These are phyloP conservation scores for Penicillium cataractarum DNA, from an alignment of 495 filamentous ascomycete genomes.

Conservation along the genomic window DNA sequence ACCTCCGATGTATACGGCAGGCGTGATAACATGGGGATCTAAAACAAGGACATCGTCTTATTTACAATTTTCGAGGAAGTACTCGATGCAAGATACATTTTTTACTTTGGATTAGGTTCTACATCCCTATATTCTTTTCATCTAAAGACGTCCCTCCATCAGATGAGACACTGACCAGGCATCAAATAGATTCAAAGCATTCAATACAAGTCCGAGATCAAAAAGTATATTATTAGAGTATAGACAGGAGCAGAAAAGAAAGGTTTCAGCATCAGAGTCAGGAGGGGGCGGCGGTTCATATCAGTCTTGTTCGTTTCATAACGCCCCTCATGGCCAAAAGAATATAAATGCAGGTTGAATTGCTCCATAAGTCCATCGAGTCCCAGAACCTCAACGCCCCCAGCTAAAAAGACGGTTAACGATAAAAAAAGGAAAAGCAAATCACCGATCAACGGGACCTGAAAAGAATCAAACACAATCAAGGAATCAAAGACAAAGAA, in stretches of 20 bases:
- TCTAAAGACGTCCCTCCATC: neutral
- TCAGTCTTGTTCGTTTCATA: slow-evolving; percentile 22
- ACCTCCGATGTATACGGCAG: slow-evolving; percentile 22
- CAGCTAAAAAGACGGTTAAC: slow-evolving; percentile 19
- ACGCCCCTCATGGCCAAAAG: slow-evolving; percentile 21
- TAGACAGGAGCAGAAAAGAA: slow-evolving; percentile 4
- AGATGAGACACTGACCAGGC: neutral
- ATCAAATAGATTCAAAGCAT: neutral
- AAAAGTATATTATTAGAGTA: slow-evolving; percentile 15
- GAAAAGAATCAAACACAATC: slow-evolving; percentile 17
- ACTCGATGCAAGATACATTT: too few relatives aligned
- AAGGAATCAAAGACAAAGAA: slow-evolving; percentile 7
- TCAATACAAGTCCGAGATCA: neutral
- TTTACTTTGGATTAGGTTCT: neutral
- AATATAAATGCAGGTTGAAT: slow-evolving; percentile 36
- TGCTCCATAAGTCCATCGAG: slow-evolving; percentile 29
- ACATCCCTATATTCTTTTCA: neutral
- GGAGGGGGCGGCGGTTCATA: slow-evolving; percentile 15
- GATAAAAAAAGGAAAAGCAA: slow-evolving; percentile 10
- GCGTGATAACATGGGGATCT: neutral
- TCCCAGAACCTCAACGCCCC: slow-evolving; percentile 28
- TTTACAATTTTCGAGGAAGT: too few relatives aligned
- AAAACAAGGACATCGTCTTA: too few relatives aligned
- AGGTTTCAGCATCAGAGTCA: neutral
- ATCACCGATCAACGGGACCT: slow-evolving; percentile 31